Evolutionary conservation across 1,139 yeast genomes (phyloP), one percentile per base, ranked within the genome.

Genomic region (Yamadazyma sp.): DNA sequence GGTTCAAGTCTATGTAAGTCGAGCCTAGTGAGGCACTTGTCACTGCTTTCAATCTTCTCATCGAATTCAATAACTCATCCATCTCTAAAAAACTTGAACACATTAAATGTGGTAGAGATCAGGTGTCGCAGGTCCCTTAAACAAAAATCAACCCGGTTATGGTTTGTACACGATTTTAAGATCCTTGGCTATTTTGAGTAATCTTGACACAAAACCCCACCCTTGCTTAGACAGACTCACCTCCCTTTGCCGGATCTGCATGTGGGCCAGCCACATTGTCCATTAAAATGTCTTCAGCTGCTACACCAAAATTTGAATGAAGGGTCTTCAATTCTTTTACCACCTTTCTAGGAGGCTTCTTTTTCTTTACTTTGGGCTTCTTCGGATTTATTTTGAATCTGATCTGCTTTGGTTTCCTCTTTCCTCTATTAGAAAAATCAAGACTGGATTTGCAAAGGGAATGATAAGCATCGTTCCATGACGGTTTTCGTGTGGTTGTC

Each of bases 271-370:
- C 14, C 24, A n/a, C 17, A 3, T 18, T 20, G 10, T 8, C 16
- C 25, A 16, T 15, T 18, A 31, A 6, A 21, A 31, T 23, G 17
- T 31, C 34, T 13, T 31, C 34, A 3, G 34, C 22, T 6, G 16
- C 9, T n/a, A 31, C 24, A 14, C 34, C 34, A 16, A 20, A 23
- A 23, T 31, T 21, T n/a, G 17, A 13, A 18, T 18, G 7, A 18
- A 5, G 7, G 21, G 11, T 16, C n/a, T 14, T 15, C 15, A 14
- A 31, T 14, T 23, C 4, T n/a, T 8, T 6, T 18, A 5, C 7
- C 5, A 18, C 21, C 21, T 18, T 18, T 24, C 11, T n/a, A 10
- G 11, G 11, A 10, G 27, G 9, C 27, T 6, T 24, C 9, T 24
- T 24, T 24, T 24, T 24, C 6, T 24, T n/a, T n/a, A 24, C 27